phyloP scores from a whole-genome alignment of 805 yeast species.

The Yarrowia sp. region DNA sequence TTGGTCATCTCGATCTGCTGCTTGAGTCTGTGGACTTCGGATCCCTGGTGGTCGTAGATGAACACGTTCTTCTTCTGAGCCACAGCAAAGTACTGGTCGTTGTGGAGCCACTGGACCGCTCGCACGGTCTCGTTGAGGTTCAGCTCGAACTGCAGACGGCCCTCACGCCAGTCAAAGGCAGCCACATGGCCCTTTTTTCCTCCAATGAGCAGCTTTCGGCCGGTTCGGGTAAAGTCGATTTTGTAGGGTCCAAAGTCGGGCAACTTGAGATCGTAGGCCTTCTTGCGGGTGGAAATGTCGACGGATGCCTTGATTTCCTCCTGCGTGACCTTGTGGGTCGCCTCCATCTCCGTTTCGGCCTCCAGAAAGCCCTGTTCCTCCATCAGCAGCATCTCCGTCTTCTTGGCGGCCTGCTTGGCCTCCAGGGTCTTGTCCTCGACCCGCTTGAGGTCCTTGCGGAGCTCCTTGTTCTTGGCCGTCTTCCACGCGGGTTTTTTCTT shows the following conservation, averaged over 20 bases:
- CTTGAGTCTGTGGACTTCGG: slow-evolving; percentile 88
- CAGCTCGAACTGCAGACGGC: slow-evolving; percentile 79
- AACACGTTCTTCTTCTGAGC: slow-evolving; percentile 96
- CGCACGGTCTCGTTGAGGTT: slow-evolving; percentile 87
- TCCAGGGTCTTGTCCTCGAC: slow-evolving; percentile 19
- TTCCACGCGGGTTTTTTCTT: slow-evolving; percentile 34
- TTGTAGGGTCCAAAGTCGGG: slow-evolving; percentile 84
- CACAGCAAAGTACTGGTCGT: slow-evolving; percentile 92
- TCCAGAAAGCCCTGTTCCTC: slow-evolving; percentile 89
- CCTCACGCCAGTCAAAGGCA: slow-evolving; percentile 93
- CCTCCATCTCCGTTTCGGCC: slow-evolving; percentile 92
- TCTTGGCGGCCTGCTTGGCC: slow-evolving; percentile 83
- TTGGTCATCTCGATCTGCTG: slow-evolving; percentile 86
- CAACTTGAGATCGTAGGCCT: slow-evolving; percentile 73
- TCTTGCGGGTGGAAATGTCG: slow-evolving; percentile 75
- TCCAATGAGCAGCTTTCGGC: slow-evolving; percentile 81
- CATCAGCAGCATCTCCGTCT: slow-evolving; percentile 81
- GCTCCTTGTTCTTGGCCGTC: slow-evolving; percentile 26
- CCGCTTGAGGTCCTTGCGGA: slow-evolving; percentile 33
- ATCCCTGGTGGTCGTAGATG: slow-evolving; percentile 88
- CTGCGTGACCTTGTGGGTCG: slow-evolving; percentile 84
- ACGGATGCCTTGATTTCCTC: slow-evolving; percentile 77
- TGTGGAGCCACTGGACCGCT: slow-evolving; percentile 89
- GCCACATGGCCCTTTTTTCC: slow-evolving; percentile 97
- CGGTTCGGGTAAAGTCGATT: slow-evolving; percentile 83